phyloP scores from a whole-genome alignment of 2,329 filamentous ascomycete species.

The Diplodia mutila region DNA sequence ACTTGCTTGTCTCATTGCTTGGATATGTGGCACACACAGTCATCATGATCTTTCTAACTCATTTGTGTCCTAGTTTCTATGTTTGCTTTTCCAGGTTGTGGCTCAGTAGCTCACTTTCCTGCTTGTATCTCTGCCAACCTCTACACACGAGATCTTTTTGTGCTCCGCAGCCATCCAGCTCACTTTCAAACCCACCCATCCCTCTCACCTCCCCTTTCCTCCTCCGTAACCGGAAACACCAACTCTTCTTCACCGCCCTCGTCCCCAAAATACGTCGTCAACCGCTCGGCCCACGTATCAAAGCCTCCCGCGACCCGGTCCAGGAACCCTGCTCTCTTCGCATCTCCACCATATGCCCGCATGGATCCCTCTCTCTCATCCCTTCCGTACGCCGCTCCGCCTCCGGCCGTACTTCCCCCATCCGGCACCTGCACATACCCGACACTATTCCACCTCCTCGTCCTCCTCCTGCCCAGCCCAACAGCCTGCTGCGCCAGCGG shows the following conservation, averaged over 20 bases:
- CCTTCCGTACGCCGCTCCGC: no score
- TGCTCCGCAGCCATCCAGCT: no score
- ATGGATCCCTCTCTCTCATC: not conserved
- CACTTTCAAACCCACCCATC: not conserved
- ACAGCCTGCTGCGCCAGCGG: not conserved
- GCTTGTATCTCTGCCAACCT: no score
- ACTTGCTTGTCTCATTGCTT: no score
- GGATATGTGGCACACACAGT: no score
- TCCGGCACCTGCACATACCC: not conserved
- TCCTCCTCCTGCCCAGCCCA: not conserved
- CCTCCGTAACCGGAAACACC: slow-evolving; percentile 5
- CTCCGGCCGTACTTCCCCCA: no score
- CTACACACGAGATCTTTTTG: no score
- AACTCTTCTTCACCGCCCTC: not conserved
- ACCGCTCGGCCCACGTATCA: not conserved
- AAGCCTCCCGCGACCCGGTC: not conserved
- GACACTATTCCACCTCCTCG: not conserved
- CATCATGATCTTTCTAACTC: no score
- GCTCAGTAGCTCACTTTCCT: no score
- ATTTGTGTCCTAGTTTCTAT: no score
- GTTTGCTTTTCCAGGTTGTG: no score
- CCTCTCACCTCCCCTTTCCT: not conserved
- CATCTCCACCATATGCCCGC: not conserved
- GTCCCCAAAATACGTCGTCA: not conserved
- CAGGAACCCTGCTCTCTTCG: not conserved